These are phyloP conservation scores for Colletotrichum higginsianum DNA, from an alignment of 2,329 filamentous ascomycete genomes.

Conservation along the genomic window DNA sequence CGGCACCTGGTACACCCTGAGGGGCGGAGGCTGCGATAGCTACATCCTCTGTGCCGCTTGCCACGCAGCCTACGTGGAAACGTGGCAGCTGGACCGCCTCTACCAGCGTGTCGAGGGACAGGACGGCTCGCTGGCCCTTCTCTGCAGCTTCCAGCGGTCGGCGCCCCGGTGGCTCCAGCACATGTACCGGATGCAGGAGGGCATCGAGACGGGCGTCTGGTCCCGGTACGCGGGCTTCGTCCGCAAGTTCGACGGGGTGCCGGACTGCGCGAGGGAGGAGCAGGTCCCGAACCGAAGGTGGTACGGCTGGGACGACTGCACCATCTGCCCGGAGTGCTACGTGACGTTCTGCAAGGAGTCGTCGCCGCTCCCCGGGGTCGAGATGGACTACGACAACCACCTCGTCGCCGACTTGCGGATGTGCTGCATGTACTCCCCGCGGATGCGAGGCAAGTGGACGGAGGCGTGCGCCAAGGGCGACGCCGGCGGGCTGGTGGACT, in stretches of 20 bases:
- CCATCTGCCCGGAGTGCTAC: constrained; percentile 42
- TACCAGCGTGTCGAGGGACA: constrained; percentile 45
- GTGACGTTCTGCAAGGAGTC: constrained; percentile 30
- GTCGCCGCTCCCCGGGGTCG: not conserved
- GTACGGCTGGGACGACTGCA: constrained; percentile 43
- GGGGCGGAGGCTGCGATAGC: constrained; percentile 42
- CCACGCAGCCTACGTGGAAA: constrained; percentile 49
- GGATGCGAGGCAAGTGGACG: constrained; percentile 39
- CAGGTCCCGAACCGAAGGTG: constrained; percentile 25
- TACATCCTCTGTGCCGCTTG: constrained; percentile 54
- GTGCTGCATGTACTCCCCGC: constrained; percentile 42
- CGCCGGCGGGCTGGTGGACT: constrained; percentile 8
- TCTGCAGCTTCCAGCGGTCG: constrained; percentile 51
- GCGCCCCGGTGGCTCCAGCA: constrained; percentile 47
- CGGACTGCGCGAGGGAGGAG: constrained; percentile 23
- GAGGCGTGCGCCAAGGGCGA: constrained; percentile 33
- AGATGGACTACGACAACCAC: constrained; percentile 15
- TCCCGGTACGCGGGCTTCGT: constrained; percentile 49
- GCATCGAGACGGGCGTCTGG: constrained; percentile 52
- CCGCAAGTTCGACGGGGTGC: constrained; percentile 44
- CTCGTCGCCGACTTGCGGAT: constrained; percentile 19
- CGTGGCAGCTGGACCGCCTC: constrained; percentile 47
- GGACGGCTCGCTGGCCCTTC: constrained; percentile 40
- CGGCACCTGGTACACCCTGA: constrained; percentile 54
- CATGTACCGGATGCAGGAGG: constrained; percentile 48